Base-by-base conservation (phyloP, 345 rosid genomes). In the Salix viminalis region DNA sequence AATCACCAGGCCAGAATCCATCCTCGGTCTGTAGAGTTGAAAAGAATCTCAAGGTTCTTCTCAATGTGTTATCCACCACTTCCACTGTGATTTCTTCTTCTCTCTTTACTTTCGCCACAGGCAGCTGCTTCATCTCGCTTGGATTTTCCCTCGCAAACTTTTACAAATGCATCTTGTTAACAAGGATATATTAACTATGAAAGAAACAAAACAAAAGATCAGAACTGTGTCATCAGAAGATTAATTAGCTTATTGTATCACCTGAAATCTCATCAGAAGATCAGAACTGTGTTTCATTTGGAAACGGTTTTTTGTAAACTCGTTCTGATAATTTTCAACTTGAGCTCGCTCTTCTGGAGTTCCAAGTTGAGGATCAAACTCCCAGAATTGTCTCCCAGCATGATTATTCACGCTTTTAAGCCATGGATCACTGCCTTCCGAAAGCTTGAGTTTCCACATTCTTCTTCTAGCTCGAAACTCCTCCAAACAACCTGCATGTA, bases 1-100 rank as follows among this genome's bases (percentile, higher is more conserved):
- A 92, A 70, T 92, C 97, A 58, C 86, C 89, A 14, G 97, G 92
- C 97, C 94, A 90, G 72, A 91, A 91, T 0, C 97, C 97, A 85
- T 89, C 91, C 18, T 88, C 81, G 4, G 85, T 36, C 76, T 90
- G 97, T 30, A 91, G 74, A 42, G 78, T 83, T 41, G 91, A 87
- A 83, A 87, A 86, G 82, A 83, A 91, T 54, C 84, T 83, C 65
- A 92, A 39, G 18, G 86, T 87, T 64, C 69, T 87, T 73, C 80
- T 85, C 77, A 92, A 12, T 61, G 85, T 69, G 10, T 26, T 69
- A 8, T 41, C 76, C 78, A 81, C 86, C 68, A 67, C 76, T 71
- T 86, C 79, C 66, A 80, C 83, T 8, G 61, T 64, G 70, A 80
- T 77, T 62, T 72, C 84, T 72, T 80, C 85, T 54, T 76, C 79